Evolutionary conservation across 106 monocot genomes (phyloP), one percentile per base, ranked within the genome.

Genomic region (Allium cepa): DNA sequence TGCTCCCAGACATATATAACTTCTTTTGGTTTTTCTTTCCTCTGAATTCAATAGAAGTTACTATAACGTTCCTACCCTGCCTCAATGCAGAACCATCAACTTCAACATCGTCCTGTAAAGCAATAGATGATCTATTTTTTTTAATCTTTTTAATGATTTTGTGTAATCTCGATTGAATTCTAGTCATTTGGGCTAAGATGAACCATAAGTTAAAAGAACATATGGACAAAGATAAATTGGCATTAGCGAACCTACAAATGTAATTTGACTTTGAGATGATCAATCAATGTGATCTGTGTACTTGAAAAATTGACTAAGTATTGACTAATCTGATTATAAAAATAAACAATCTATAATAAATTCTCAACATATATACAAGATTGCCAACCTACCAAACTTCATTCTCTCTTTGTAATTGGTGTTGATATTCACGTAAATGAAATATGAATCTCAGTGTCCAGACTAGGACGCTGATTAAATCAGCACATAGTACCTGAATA

Each of bases 61-160:
- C 86, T 6, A 84, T 59, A 46, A 90, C 81, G 6, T 62, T 86
- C 72, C 80, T 86, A 26, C 90, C 90, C 60, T 86, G 78, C 64
- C 83, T 83, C 53, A 90, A 17, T 49, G 86, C 18, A 9, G 63
- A 53, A 51, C 69, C 84, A 16, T 81, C 81, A 46, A 86, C 76
- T 71, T 90, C 81, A 50, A 90, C 74, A 56, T 77, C 79, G 1
- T 61, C 75, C 90, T 86, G 83, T 22, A 64, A 59, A 75, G n/a
- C 50, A 65, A 65, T n/a, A 49, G 36, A 36, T 2, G 36, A 36
- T 11, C 47, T 49, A 65, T 18, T 8, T n/a, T 8, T 65, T 17
- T 9, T 9, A 16, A 18, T 17, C 62, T 3, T 50, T 16, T 46
- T 12, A 46, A 46, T n/a, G 8, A 5, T 46, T 14, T 63, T 46